Evolutionary conservation across 2,329 filamentous ascomycete species (phyloP).

Genomic region (Aspergillus persii): DNA sequence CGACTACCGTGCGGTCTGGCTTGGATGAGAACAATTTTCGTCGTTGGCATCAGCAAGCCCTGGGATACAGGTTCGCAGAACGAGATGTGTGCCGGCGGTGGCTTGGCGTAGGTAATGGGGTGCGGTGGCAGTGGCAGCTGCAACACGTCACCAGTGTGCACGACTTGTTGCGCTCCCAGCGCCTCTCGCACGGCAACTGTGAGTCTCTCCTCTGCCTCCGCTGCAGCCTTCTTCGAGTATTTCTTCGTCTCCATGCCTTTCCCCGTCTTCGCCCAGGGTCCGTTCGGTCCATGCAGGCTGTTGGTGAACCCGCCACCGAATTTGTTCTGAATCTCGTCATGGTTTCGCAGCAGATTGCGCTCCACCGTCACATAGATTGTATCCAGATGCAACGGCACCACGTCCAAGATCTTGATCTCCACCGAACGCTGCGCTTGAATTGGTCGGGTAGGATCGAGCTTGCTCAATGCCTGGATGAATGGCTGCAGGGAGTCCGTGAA

Average conservation of each 20-base stretch:
- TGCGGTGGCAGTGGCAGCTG: constrained; percentile 75
- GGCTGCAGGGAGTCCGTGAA: constrained; percentile 73
- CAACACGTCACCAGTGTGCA: constrained; percentile 81
- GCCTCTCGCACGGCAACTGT: constrained; percentile 70
- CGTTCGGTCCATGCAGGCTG: constrained; percentile 38
- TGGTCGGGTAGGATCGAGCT: constrained; percentile 71
- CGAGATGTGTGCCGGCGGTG: constrained; percentile 81
- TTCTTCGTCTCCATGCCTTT: constrained; percentile 31
- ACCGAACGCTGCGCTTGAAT: constrained; percentile 72
- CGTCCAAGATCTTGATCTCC: constrained; percentile 79
- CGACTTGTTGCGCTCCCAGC: constrained; percentile 67
- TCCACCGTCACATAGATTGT: constrained; percentile 86
- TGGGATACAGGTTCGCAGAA: constrained; percentile 95
- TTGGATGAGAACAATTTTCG: constrained; percentile 75
- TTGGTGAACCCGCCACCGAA: constrained; percentile 66
- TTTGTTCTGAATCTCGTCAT: constrained; percentile 79
- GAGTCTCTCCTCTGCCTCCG: constrained; percentile 56
- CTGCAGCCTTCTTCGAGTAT: constrained; percentile 33
- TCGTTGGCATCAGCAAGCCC: constrained; percentile 72
- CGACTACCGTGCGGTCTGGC: constrained; percentile 44
- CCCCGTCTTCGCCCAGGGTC: constrained; percentile 35
- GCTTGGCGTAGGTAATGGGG: constrained; percentile 79
- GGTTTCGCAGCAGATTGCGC: constrained; percentile 70
- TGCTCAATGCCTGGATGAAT: constrained; percentile 71
- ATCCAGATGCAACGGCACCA: constrained; percentile 75